Evolutionary conservation across 2,329 filamentous ascomycete species (phyloP).

Genomic region (Talaromyces sp.): DNA sequence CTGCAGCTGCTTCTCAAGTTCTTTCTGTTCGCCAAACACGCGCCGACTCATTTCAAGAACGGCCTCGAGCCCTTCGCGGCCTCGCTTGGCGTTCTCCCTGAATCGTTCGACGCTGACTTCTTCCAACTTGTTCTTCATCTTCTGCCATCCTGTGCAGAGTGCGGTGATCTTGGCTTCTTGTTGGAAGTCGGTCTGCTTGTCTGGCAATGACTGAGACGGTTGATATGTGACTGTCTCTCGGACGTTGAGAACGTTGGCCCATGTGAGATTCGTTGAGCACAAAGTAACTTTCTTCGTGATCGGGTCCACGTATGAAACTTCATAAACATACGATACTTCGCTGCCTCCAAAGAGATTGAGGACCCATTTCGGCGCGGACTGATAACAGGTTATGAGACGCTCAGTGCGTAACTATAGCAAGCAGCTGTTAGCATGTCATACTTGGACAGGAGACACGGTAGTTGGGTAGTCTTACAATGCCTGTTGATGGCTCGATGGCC

Average conservation of each 20-base stretch:
- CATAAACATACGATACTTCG: conserved; percentile 85
- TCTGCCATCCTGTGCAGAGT: conserved; percentile 93
- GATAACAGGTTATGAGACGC: conserved; percentile 55
- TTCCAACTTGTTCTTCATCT: conserved; percentile 94
- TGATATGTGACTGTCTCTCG: conserved; percentile 89
- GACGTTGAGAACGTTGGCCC: conserved; percentile 82
- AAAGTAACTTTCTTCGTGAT: conserved; percentile 83
- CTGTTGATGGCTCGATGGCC: conserved; percentile 59
- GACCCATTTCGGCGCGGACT: conserved; percentile 55
- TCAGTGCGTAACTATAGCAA: conserved; percentile 63
- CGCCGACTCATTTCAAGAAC: conserved; percentile 90
- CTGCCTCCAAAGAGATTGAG: conserved; percentile 72
- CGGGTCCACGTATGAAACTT: conserved; percentile 93
- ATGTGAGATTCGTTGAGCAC: conserved; percentile 93
- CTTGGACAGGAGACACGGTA: not conserved
- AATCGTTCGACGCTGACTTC: conserved; percentile 86
- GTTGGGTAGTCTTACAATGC: conserved; percentile 56
- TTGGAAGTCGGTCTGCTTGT: conserved; percentile 70
- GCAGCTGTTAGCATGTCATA: not conserved
- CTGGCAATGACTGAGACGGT: conserved; percentile 53
- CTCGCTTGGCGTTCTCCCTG: conserved; percentile 84
- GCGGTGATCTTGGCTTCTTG: conserved; percentile 93
- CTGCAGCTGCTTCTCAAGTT: conserved; percentile 51
- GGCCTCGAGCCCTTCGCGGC: conserved; percentile 89
- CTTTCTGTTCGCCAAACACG: conserved; percentile 86